Conservation (phyloP, 495 filamentous ascomycete species). For the Neurospora sp. region DNA sequence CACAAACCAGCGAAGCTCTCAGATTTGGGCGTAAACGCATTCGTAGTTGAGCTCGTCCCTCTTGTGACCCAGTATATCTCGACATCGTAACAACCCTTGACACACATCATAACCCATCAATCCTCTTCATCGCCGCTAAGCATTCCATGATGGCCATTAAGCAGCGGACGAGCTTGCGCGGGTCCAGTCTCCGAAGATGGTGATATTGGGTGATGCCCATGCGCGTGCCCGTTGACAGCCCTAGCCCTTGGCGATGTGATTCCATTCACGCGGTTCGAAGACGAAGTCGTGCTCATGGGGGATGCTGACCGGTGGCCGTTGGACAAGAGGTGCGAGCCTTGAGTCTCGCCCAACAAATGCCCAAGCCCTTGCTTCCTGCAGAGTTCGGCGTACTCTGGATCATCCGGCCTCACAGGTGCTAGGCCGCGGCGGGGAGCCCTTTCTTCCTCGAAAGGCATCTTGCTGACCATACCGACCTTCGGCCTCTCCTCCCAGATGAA, state of each 20-base stretch:
- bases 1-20: background rate
- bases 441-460: conserved; percentile 35
- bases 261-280: background rate
- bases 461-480: conserved; percentile 24
- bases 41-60: background rate
- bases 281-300: conserved; percentile 12
- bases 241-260: background rate
- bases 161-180: conserved; percentile 16
- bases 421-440: conserved; percentile 38
- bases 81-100: background rate
- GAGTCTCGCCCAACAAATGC: conserved; percentile 21
- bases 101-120: background rate
- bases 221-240: conserved; percentile 10
- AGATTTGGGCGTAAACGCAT: background rate
- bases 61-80: background rate
- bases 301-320: conserved; percentile 26
- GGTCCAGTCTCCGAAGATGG: conserved; percentile 21
- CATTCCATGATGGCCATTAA: conserved; percentile 19
- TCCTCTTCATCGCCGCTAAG: conserved; percentile 6
- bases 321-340: conserved; percentile 14
- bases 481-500: conserved; percentile 33
- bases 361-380: conserved; percentile 36
- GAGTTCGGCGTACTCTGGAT: conserved; percentile 35
- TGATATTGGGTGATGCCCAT: conserved; percentile 18
- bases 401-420: conserved; percentile 30